Percentiles rank a stretch among this genome's conserved stretches.
Conservation (phyloP, 805 yeast species). For the Candida tibetensis region DNA sequence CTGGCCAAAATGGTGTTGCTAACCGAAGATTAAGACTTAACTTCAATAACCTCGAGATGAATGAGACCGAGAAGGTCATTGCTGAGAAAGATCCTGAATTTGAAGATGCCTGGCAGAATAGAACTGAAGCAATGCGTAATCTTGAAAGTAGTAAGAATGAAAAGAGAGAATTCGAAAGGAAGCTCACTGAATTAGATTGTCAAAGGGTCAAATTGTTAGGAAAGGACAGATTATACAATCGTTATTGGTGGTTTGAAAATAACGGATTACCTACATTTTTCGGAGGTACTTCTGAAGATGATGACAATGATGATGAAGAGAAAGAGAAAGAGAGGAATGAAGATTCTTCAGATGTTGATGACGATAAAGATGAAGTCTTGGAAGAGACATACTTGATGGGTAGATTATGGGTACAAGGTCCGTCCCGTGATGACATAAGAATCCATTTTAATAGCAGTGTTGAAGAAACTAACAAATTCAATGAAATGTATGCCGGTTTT, state of each 20-base stretch:
- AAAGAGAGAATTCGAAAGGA: conserved; percentile 55
- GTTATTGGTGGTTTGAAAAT: conserved; percentile 94
- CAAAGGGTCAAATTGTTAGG: conserved; percentile 79
- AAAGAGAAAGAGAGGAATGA: conserved; percentile 14
- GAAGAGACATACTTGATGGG: conserved; percentile 75
- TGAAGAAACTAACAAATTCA: conserved; percentile 3
- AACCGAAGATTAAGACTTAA: conserved; percentile 11
- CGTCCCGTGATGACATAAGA: conserved; percentile 47
- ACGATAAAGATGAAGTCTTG: conserved; percentile 43
- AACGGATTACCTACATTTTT: conserved; percentile 69
- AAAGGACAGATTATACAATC: conserved; percentile 75
- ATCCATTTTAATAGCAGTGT: conserved; percentile 17
- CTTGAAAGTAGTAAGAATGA: conserved; percentile 48
- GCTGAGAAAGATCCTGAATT: conserved; percentile 44
- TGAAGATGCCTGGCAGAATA: conserved; percentile 40
- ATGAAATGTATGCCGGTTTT: conserved; percentile 11
- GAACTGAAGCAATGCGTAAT: conserved; percentile 39
- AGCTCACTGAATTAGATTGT: conserved; percentile 66
- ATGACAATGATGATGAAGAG: conserved; percentile 40
- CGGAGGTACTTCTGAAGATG: conserved; percentile 37
- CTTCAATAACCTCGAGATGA: conserved; percentile 33
- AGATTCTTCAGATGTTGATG: conserved; percentile 34
- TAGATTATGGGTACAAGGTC: conserved; percentile 89
- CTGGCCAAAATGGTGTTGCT: neutral
- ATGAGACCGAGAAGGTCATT: conserved; percentile 35